phyloP scores from a whole-genome alignment of 2,329 filamentous ascomycete genomes.

The Arthroderma sp. region DNA sequence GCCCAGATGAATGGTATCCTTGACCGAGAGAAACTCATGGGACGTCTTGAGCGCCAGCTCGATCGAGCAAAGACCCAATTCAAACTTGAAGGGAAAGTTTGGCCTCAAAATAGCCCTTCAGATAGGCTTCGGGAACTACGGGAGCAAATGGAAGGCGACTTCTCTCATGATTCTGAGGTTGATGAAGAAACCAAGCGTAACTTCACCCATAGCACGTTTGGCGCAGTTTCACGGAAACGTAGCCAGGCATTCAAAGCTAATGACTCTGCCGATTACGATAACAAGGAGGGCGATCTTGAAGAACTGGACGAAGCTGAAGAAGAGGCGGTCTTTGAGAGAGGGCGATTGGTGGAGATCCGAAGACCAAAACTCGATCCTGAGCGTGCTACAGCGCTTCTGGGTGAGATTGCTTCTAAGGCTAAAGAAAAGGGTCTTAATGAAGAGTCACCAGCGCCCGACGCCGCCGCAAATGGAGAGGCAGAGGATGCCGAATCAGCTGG shows the following conservation, averaged over 20 bases:
- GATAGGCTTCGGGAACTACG: constrained; percentile 83
- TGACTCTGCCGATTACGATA: constrained; percentile 27
- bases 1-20: constrained; percentile 80
- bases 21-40: constrained; percentile 84
- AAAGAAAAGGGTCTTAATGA: constrained; percentile 59
- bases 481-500: constrained; percentile 7
- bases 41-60: constrained; percentile 84
- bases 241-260: constrained; percentile 31
- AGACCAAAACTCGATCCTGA: constrained; percentile 53
- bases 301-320: constrained; percentile 49
- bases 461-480: constrained; percentile 3
- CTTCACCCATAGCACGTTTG: constrained; percentile 61
- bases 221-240: constrained; percentile 52
- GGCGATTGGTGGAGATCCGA: constrained; percentile 60
- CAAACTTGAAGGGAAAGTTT: constrained; percentile 87
- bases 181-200: constrained; percentile 47
- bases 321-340: constrained; percentile 61
- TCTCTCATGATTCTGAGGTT: constrained; percentile 39
- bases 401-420: constrained; percentile 64
- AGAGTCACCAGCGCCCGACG: constrained; percentile 25
- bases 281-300: constrained; percentile 37
- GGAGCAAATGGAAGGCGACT: constrained; percentile 76
- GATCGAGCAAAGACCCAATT: constrained; percentile 96
- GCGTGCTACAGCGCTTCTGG: constrained; percentile 55
- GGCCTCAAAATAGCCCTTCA: constrained; percentile 77